A percentile compares a stretch with the other conserved stretches of the same genome.
These are phyloP conservation scores for Tolypocladium ovalisporum DNA, from an alignment of 2,329 filamentous ascomycete species.

Conservation along the genomic window DNA sequence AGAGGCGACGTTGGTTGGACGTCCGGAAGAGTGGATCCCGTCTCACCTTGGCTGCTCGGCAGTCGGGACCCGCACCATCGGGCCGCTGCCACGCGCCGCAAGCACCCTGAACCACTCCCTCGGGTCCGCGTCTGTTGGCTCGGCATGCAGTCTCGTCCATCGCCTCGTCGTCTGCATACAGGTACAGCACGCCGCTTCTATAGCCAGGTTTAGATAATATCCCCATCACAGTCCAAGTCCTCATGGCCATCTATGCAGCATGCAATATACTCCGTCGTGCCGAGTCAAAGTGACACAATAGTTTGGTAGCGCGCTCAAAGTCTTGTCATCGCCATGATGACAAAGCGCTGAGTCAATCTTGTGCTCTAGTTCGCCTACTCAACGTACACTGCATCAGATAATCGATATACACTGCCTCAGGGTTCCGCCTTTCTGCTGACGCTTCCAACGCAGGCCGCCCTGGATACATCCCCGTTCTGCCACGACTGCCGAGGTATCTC, in stretches of 20 bases:
- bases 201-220: not conserved
- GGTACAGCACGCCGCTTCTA: not conserved
- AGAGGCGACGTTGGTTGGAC: not conserved
- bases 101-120: not conserved
- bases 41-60: too few species aligned
- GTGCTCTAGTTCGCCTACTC: not conserved
- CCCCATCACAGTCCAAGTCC: not conserved
- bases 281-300: not conserved
- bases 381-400: not conserved
- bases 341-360: not conserved
- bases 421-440: slow-evolving; percentile 3
- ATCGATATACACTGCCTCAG: too few species aligned
- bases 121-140: not conserved
- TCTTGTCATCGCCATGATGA: not conserved
- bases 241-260: not conserved
- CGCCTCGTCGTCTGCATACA: not conserved
- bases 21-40: not conserved
- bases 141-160: not conserved
- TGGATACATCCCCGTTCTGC: not conserved
- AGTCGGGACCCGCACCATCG: not conserved
- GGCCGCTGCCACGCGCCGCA: not conserved
- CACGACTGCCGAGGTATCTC: slow-evolving; percentile 6
- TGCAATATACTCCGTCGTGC: too few species aligned
- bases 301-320: not conserved
- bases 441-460: slow-evolving; percentile 1